Evolutionary conservation across 1,284 basidiomycete species (phyloP), one percentile per base, ranked within the genome.

Genomic region (Agaricales sp.): DNA sequence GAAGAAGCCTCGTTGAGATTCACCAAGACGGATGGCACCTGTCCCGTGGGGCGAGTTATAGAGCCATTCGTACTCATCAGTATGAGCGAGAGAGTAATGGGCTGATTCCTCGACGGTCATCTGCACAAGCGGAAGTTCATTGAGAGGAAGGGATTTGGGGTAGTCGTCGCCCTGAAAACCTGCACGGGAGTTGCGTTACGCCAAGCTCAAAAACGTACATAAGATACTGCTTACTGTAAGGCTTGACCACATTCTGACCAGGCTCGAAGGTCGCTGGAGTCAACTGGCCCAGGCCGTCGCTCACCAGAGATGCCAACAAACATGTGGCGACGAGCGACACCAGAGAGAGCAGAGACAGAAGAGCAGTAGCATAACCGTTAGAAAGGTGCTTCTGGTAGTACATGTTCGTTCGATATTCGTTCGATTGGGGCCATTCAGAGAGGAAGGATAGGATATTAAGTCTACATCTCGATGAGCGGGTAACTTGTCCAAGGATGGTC

Each of bases 31-130:
- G 25, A 64, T 53, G 52, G 64, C 64, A 6, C 67, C 67, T 45
- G 62, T 59, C 4, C 65, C 63, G 24, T 51, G 35, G 1, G 61
- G 53, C 1, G 63, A 59, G 30, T 62, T 67, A 56, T 65, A 64
- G 14, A 66, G 52, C 61, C 63, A 68, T 57, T 67, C 64, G 6
- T 64, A 59, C 44, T 58, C 58, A 55, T 68, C 66, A 30, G 54
- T 53, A 8, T 56, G 57, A 1, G 56, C 46, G 11, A 64, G 41
- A 20, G 56, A 54, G 47, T 61, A 64, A 46, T 57, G 59, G 4
- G 55, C 56, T 41, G 58, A 60, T 45, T 66, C 63, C 49, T 64
- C 53, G 4, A 59, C 56, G 2, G 47, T 48, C 56, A 63, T 58
- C 23, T 57, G 57, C 13, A 62, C 58, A 14, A 53, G 53, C 11